A percentile compares a stretch with the other conserved stretches of the same genome.
These are phyloP conservation scores for Amoebophrya sp. DNA, from an alignment of 169 alveolate genomes.

Conservation along the genomic window DNA sequence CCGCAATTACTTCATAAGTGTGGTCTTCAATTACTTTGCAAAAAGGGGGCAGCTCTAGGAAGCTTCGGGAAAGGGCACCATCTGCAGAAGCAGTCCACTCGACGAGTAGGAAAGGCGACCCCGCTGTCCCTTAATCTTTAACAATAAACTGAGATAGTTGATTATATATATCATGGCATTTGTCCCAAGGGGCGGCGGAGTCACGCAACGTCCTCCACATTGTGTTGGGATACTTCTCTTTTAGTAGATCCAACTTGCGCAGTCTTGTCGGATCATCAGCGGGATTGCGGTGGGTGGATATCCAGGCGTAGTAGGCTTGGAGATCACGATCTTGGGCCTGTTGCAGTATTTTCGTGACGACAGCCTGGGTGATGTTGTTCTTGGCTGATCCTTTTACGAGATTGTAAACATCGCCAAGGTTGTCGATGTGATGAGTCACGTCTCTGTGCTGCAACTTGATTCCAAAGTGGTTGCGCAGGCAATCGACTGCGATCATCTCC, in stretches of 20 bases:
- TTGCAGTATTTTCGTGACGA: background rate
- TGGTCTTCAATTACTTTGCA: no score
- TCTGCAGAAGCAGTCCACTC: no score
- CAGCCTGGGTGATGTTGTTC: background rate
- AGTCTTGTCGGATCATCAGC: background rate
- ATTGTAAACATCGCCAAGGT: background rate
- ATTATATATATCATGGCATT: no score
- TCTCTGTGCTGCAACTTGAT: background rate
- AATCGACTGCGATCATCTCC: background rate
- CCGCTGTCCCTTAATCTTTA: no score
- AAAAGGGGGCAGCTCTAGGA: no score
- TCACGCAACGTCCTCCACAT: no score
- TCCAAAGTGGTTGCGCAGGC: background rate
- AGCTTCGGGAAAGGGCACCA: no score
- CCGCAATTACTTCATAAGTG: no score
- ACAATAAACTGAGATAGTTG: no score
- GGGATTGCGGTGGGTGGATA: background rate
- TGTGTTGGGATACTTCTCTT: background rate
- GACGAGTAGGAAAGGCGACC: no score
- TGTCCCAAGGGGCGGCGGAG: no score
- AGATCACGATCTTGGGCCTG: background rate
- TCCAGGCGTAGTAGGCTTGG: background rate
- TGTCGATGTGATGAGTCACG: background rate
- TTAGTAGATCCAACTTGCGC: background rate
- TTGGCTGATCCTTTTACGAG: background rate